A percentile compares a stretch with the other conserved stretches of the same genome.
These are phyloP conservation scores for Oryza longistaminata DNA, from an alignment of 176 grass and related monocot genomes.

Conservation along the genomic window DNA sequence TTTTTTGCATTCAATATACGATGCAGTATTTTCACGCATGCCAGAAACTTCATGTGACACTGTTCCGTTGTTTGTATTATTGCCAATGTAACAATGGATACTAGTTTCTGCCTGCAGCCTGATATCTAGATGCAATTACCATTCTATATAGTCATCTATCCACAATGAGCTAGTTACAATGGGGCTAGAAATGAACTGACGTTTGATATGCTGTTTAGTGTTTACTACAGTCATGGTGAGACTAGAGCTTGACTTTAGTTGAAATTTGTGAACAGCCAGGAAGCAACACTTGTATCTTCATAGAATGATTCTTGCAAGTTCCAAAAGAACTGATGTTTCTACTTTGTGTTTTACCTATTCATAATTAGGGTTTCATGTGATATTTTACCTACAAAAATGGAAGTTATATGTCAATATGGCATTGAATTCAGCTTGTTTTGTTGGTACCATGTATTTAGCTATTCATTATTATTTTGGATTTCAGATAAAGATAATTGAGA, in stretches of 20 bases:
- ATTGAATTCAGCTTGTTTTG: neutral
- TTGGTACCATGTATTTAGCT: constrained; percentile 22
- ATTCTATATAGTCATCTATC: constrained; percentile 8
- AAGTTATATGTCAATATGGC: neutral
- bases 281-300: neutral
- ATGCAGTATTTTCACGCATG: neutral
- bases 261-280: constrained; percentile 10
- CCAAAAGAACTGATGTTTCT: constrained; percentile 5
- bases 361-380: constrained; percentile 10
- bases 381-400: constrained; percentile 1
- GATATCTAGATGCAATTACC: constrained; percentile 11
- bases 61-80: neutral
- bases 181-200: neutral
- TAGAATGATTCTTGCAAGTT: constrained; percentile 16
- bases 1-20: neutral
- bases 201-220: constrained; percentile 14
- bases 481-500: constrained; percentile 82
- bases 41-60: constrained; percentile 1
- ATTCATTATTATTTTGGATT: constrained; percentile 38
- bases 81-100: constrained; percentile 2
- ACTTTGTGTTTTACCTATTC: constrained; percentile 3
- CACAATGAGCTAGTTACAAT: constrained; percentile 3
- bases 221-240: neutral
- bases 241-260: constrained; percentile 13
- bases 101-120: neutral